Evolutionary conservation across 2,329 filamentous ascomycete genomes (phyloP), one percentile per base, ranked within the genome.

Genomic region (Rhinocladiella mackenziei): DNA sequence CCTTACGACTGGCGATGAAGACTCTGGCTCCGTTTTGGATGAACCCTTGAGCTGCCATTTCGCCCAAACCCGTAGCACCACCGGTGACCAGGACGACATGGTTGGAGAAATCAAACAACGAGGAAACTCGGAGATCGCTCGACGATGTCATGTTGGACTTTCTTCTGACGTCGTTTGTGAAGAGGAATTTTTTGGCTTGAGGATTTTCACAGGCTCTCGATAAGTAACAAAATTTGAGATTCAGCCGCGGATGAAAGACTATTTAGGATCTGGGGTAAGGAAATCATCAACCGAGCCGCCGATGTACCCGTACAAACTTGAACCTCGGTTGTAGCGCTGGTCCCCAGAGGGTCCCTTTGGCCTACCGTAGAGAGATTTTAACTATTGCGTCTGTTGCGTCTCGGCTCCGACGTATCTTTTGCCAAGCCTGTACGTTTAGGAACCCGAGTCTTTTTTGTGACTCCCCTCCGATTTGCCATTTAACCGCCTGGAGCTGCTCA

Each of bases 31-130:
- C 73, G 48, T 76, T 76, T 42, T 71, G 64, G 15, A 76, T 65
- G 49, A 71, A 75, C 8, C 71, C 72, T 57, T 76, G 71, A 1
- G 73, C 74, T 34, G 74, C 74, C 73, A 76, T 76, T 53, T 75
- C 73, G 3, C 60, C 60, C 13, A 62, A 56, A 3, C 60, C 60
- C 5, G 52, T 53, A 1, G 57, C 60, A 20, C 60, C 60, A 17
- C 60, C 60, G 3, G 60, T 60, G 4, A 62, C 56, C 13, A 62
- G 51, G 17, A 58, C 59, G 4, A 61, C 57, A 52, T 58, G 58
- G 37, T 58, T 56, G 36, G 55, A 53, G 36, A 61, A 54, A 9
- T 54, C 55, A 45, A 61, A 62, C 18, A 62, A 50, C n/a, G 56
- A 44, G 6, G 55, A 45, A 6, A 58, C 43, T 7, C 49, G 53